phyloP scores from a whole-genome alignment of 106 monocot genomes.

The Ottelia alismoides region DNA sequence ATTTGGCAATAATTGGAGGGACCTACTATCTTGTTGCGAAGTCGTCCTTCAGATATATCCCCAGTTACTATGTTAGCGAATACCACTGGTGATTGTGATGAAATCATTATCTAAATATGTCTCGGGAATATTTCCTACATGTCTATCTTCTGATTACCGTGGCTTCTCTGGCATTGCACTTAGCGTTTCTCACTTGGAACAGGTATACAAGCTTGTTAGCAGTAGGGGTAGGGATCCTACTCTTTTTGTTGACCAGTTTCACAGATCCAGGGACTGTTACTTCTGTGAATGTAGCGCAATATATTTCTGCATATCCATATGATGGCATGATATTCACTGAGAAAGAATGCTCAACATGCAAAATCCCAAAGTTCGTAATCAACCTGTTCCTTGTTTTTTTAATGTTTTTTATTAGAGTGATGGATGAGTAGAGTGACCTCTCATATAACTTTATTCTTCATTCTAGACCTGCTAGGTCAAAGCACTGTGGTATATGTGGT shows the following conservation, averaged over 20 bases:
- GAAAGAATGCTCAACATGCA: conserved; percentile 87
- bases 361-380: conserved; percentile 56
- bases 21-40: conserved; percentile 57
- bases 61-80: conserved; percentile 66
- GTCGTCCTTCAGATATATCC: conserved; percentile 88
- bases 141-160: background rate
- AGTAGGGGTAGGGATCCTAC: conserved; percentile 47
- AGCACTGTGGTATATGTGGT: conserved; percentile 91
- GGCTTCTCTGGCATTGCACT: background rate
- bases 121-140: no score
- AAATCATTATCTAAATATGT: background rate
- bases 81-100: conserved; percentile 41
- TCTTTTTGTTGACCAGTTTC: conserved; percentile 93
- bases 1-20: conserved; percentile 59
- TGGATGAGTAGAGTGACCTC: background rate
- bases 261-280: conserved; percentile 95
- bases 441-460: conserved; percentile 17
- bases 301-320: conserved; percentile 79
- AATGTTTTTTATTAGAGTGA: background rate
- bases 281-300: conserved; percentile 65
- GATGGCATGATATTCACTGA: conserved; percentile 45
- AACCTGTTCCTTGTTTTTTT: conserved; percentile 4
- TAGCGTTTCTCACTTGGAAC: conserved; percentile 17
- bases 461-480: conserved; percentile 89
- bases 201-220: conserved; percentile 66